Evolutionary conservation across 108 stramenopile genomes (phyloP), one percentile per base, ranked within the genome.

Genomic region (Cylindrotheca fusiformis): DNA sequence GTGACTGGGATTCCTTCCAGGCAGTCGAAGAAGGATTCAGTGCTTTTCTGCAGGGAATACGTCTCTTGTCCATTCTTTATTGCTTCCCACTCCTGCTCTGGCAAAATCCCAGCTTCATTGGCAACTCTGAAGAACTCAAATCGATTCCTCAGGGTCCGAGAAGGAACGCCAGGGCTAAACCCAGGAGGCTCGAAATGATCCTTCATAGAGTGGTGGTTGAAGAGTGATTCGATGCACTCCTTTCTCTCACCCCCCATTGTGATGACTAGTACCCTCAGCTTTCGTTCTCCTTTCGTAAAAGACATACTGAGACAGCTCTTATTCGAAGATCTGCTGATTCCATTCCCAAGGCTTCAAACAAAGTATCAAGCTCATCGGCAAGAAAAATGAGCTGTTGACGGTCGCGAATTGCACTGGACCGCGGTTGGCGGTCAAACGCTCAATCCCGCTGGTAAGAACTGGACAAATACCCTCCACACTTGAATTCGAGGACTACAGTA

Each of bases 241-340:
- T 78, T 70, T 8, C 89, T 83, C 12, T 63, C 54, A 23, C 79
- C 75, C 1, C 81, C 75, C 73, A 87, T 74, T 22, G 81, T 84
- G 32, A 93, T 90, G 25, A 93, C 83, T 22, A 93, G 75, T 25
- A 84, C 81, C 8, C 83, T 72, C 21, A 93, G 72, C 53, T 87
- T 88, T 17, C 87, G 67, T 50, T 77, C 14, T 41, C n/a, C n/a
- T n/a, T n/a, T n/a, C n/a, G n/a, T n/a, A n/a, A n/a, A n/a, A n/a
- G n/a, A n/a, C n/a, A n/a, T n/a, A n/a, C n/a, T n/a, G n/a, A n/a
- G n/a, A n/a, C n/a, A n/a, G n/a, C n/a, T n/a, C n/a, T n/a, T n/a
- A n/a, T n/a, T n/a, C n/a, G n/a, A n/a, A n/a, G n/a, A n/a, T n/a
- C n/a, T n/a, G n/a, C n/a, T n/a, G n/a, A n/a, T n/a, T n/a, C n/a